These are phyloP conservation scores for Moricandia moricandioides DNA, from an alignment of 345 rosid species.

Conservation along the genomic window DNA sequence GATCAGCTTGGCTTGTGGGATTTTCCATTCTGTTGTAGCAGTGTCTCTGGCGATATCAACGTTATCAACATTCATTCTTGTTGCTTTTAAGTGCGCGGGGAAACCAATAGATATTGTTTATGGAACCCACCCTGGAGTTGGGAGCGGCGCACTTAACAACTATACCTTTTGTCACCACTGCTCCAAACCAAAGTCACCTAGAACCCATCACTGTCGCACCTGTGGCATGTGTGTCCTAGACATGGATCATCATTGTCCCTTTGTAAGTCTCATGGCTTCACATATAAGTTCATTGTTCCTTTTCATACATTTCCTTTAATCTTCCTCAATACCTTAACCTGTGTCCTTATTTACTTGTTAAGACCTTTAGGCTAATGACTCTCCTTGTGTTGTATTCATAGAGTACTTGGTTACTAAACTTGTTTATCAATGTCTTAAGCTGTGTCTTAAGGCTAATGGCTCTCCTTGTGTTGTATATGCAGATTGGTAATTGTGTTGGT, in stretches of 20 bases:
- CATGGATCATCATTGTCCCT: conserved; percentile 99
- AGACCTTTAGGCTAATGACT: neutral
- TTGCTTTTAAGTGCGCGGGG: conserved; percentile 76
- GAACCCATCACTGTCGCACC: conserved; percentile 87
- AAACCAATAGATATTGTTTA: conserved; percentile 53
- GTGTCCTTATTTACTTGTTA: neutral
- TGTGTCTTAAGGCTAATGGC: neutral
- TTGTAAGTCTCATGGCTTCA: conserved; percentile 53
- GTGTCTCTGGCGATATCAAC: conserved; percentile 50
- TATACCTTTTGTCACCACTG: conserved; percentile 73
- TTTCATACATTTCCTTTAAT: neutral
- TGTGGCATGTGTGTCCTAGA: conserved; percentile 84
- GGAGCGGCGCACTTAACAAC: conserved; percentile 66
- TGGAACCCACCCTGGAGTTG: conserved; percentile 86
- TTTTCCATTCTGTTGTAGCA: conserved; percentile 49
- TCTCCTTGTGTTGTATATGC: conserved; percentile 35
- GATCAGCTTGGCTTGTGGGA: conserved; percentile 51
- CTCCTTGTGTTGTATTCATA: conserved; percentile 4
- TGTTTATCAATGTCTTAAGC: neutral
- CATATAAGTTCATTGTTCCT: no score
- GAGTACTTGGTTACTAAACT: neutral
- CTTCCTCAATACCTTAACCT: neutral
- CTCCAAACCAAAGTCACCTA: conserved; percentile 79
- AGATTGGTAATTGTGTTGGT: conserved; percentile 97
- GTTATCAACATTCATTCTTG: conserved; percentile 56